Conservation (phyloP, 75 land plant genomes). For the Larix kaempferi region DNA sequence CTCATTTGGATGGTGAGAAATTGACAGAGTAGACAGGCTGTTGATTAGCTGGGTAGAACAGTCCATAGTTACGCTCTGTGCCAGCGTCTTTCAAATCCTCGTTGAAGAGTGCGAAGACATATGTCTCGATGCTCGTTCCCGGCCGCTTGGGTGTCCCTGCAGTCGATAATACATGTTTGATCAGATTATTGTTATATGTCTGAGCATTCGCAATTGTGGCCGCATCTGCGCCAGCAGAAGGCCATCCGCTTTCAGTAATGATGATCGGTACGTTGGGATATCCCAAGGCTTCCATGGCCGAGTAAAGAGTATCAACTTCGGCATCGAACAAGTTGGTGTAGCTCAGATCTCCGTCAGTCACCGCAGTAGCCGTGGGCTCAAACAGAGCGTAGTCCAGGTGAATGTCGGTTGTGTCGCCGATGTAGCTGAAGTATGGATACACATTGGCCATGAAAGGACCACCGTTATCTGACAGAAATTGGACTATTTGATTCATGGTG, state of each 20-base stretch:
- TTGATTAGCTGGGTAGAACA: no score
- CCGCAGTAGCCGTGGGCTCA: neutral
- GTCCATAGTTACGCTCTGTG: constrained; percentile 26
- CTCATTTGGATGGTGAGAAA: neutral
- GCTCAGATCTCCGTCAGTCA: constrained; percentile 9
- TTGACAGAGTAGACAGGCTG: neutral
- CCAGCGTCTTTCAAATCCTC: constrained; percentile 43
- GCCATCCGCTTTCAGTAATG: constrained; percentile 53
- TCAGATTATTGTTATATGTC: constrained; percentile 36
- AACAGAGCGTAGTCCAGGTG: constrained; percentile 23
- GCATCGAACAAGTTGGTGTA: constrained; percentile 43
- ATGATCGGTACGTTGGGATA: constrained; percentile 12
- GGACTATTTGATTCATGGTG: constrained; percentile 6
- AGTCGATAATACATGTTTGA: constrained; percentile 16
- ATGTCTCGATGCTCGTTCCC: constrained; percentile 22
- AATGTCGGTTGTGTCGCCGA: constrained; percentile 5
- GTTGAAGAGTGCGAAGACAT: constrained; percentile 52
- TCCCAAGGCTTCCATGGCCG: constrained; percentile 30
- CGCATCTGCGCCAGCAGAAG: constrained; percentile 10
- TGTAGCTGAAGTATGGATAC: constrained; percentile 43
- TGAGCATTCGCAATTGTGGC: constrained; percentile 22
- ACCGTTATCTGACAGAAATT: constrained; percentile 12
- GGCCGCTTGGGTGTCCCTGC: constrained; percentile 47
- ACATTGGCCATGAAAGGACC: constrained; percentile 35
- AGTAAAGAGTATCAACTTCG: constrained; percentile 29